These are phyloP conservation scores for Calycina herbarum DNA, from an alignment of 2,329 filamentous ascomycete species.

Conservation along the genomic window DNA sequence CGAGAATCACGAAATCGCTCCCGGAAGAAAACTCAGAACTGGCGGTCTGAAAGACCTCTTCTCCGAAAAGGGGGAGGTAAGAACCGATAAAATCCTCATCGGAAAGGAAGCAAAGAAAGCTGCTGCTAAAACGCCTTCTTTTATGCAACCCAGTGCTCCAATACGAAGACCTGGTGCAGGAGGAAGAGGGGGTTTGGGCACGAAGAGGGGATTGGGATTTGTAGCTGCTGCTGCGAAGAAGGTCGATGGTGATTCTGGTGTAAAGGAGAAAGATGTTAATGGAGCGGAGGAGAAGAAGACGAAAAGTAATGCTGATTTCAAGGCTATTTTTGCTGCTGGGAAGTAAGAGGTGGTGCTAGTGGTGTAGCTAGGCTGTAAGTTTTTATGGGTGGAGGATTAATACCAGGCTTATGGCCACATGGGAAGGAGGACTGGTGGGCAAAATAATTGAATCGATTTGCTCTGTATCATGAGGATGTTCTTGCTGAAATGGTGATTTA, in stretches of 20 bases:
- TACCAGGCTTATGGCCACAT: too few species aligned
- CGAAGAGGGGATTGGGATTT: conserved; percentile 39
- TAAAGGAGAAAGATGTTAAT: conserved; percentile 23
- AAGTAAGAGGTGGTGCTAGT: background rate
- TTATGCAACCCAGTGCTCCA: conserved; percentile 34
- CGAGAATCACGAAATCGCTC: conserved; percentile 54
- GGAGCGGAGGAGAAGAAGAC: conserved; percentile 33
- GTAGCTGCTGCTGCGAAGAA: conserved; percentile 13
- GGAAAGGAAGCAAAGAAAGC: conserved; percentile 37
- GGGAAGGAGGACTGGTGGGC: too few species aligned
- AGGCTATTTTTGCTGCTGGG: conserved; percentile 42
- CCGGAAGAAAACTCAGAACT: conserved; percentile 52
- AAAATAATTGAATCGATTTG: too few species aligned
- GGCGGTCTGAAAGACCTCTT: conserved; percentile 57
- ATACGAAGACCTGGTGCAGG: conserved; percentile 38
- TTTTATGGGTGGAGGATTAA: too few species aligned
- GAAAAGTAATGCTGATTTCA: conserved; percentile 60
- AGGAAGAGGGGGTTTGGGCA: conserved; percentile 40
- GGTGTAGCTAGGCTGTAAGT: too few species aligned
- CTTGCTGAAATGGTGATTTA: too few species aligned
- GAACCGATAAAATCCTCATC: conserved; percentile 43
- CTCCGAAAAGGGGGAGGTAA: conserved; percentile 48
- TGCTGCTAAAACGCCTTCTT: conserved; percentile 34
- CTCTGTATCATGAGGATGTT: too few species aligned
- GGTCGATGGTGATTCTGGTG: conserved; percentile 12